phyloP scores from a whole-genome alignment of 2,329 filamentous ascomycete species.

The Colletotrichum chrysophilum region DNA sequence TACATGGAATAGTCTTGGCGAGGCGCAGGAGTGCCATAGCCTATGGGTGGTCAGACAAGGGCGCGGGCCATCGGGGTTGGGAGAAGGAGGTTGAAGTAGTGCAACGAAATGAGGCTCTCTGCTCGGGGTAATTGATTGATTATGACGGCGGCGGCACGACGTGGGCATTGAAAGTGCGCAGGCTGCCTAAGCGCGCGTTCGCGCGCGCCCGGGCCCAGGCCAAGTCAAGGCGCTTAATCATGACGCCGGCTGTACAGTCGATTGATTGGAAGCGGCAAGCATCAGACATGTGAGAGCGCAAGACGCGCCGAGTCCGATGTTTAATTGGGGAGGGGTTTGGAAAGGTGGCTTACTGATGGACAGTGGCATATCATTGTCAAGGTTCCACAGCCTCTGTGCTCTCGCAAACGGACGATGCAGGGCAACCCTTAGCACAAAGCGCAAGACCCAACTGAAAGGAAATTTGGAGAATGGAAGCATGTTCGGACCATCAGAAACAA shows the following conservation, averaged over 20 bases:
- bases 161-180: not conserved
- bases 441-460: not conserved
- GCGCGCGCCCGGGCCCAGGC: not conserved
- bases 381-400: not conserved
- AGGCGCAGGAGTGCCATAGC: not conserved
- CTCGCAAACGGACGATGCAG: not conserved
- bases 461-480: not conserved
- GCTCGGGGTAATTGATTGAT: not conserved
- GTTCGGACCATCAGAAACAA: conserved; percentile 4
- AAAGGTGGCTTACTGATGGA: not conserved
- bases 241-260: not conserved
- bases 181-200: not conserved
- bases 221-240: not conserved
- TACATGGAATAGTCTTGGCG: not conserved
- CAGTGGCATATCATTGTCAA: not conserved
- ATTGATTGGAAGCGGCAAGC: not conserved
- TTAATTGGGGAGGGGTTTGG: not conserved
- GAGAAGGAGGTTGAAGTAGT: not conserved
- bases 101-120: not conserved
- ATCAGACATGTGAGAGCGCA: not conserved
- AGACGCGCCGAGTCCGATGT: not conserved
- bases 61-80: not conserved
- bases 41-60: not conserved
- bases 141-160: not conserved
- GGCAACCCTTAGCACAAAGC: not conserved